These are phyloP conservation scores for Rutstroemia sp. DNA, from an alignment of 2,329 filamentous ascomycete genomes.

Conservation along the genomic window DNA sequence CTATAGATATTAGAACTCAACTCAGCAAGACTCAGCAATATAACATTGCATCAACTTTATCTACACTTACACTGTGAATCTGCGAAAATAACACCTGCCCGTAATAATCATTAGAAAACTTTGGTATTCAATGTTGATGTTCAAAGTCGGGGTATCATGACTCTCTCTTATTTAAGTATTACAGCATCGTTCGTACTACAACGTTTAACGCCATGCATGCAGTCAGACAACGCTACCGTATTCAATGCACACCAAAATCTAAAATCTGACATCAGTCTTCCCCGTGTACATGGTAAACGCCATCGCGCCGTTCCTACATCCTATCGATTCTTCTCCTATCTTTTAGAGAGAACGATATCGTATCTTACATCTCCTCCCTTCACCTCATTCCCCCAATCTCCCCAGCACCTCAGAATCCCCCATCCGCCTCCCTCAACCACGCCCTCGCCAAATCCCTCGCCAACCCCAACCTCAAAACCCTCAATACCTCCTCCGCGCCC, in stretches of 20 bases:
- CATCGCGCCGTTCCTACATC: not conserved
- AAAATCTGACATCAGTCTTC: not conserved
- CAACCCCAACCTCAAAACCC: slow-evolving; percentile 63
- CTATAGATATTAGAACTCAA: not conserved
- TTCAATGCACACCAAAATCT: not conserved
- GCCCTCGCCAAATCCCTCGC: slow-evolving; percentile 65
- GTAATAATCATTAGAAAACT: too few species aligned
- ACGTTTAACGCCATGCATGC: not conserved
- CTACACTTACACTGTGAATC: too few species aligned
- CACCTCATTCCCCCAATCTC: too few species aligned
- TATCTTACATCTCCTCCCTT: too few species aligned
- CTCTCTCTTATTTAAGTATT: not conserved
- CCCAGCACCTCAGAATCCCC: slow-evolving; percentile 19
- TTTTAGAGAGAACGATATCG: not conserved
- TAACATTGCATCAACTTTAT: not conserved
- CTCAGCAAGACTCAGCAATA: not conserved
- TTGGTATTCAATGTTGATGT: too few species aligned
- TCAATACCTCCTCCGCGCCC: slow-evolving; percentile 63
- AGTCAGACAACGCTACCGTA: not conserved
- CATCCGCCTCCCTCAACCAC: slow-evolving; percentile 61
- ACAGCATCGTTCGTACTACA: not conserved
- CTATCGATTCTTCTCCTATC: not conserved
- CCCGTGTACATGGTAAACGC: not conserved
- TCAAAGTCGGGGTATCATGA: not conserved
- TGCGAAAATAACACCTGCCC: too few species aligned